Base-by-base conservation (phyloP, 78 protist species). In the Speleostelium caveatum region DNA sequence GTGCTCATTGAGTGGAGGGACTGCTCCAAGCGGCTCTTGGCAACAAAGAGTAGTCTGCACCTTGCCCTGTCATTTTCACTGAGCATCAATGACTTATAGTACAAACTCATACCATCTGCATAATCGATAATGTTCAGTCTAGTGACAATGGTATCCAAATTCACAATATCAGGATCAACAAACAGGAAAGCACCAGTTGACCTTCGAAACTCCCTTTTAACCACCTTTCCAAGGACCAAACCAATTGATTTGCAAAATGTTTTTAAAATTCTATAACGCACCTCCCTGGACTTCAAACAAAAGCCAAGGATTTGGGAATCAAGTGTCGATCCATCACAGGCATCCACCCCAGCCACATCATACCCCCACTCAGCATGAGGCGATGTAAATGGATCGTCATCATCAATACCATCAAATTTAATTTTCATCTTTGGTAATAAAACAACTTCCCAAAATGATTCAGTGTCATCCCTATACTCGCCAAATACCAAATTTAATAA, bases 21-120 rank as follows among this genome's bases (percentile, higher is more conserved):
- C 41, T 69, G 67, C 7, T 83, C 73, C 4, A 83, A 24, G 22
- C 77, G 55, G 21, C 36, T 36, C 32, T 59, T 35, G 24, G 91
- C 67, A n/a, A 83, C 59, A 22, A 71, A 55, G 14, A 83, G 41
- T 6, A 83, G 19, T 45, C 91, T 35, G 10, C 21, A 38, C 35
- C 36, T 59, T 16, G 78, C 38, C 2, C 4, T 30, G 16, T 30
- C 21, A 16, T 69, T 63, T 45, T 38, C 33, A 16, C 62, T 63
- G 0, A 39, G 19, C 10, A 5, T 42, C 63, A 69, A n/a, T 8
- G 91, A 53, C 63, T 83, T 83, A 42, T 69, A 83, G 49, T 69
- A 83, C 5, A 83, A n/a, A 42, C 65, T 59, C 91, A 83, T 83
- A 69, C 91, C 91, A 59, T 83, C 91, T 1, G 91, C 91, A 69